Evolutionary conservation across 2,329 filamentous ascomycete species (phyloP), one percentile per base, ranked within the genome.

Genomic region (Pseudogymnoascus destructans): DNA sequence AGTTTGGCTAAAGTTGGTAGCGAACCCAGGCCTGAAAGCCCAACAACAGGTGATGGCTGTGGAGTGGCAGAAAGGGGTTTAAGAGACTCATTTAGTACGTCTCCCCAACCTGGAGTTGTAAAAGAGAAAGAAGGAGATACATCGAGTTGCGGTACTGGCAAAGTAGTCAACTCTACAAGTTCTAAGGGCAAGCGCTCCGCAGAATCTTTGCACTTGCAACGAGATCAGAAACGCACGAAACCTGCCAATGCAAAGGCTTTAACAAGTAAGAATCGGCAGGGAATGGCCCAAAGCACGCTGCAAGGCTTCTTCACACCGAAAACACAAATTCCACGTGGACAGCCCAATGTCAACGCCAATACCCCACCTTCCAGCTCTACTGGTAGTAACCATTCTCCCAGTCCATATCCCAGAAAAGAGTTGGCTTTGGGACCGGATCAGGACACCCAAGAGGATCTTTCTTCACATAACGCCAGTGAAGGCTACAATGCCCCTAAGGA

Each of bases 231-330:
- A 68, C 75, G 75, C 55, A 71, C 73, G 30, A 85, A 81, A 67
- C 69, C 75, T 69, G 67, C 11, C 30, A 62, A 11, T 33, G 25
- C 49, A 10, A 52, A 58, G 6, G 60, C 64, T 54, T 30, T 25
- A 30, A 52, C 15, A 30, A 63, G 63, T 7, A 77, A 77, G 65
- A 78, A 77, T 1, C 81, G 82, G 64, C 74, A 77, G 63, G 58
- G 56, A n/a, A 70, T 66, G 56, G 65, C 63, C 9, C 68, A 70
- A 60, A 68, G 65, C 42, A 69, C 63, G 60, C 73, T 95, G 10
- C 86, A 80, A 67, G 87, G 87, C 1, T 95, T 95, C 73, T 93
- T 95, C 73, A 85, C 84, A 63, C 77, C 84, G 0, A 84, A 82
- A 64, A 61, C 62, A 2, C 64, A 36, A 35, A 36, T 13, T 8